Percentiles rank a stretch among this genome's conserved stretches.
Evolutionary conservation across 1,284 basidiomycete genomes (phyloP).

Genomic region (Cutaneotrichosporon daszewskae): DNA sequence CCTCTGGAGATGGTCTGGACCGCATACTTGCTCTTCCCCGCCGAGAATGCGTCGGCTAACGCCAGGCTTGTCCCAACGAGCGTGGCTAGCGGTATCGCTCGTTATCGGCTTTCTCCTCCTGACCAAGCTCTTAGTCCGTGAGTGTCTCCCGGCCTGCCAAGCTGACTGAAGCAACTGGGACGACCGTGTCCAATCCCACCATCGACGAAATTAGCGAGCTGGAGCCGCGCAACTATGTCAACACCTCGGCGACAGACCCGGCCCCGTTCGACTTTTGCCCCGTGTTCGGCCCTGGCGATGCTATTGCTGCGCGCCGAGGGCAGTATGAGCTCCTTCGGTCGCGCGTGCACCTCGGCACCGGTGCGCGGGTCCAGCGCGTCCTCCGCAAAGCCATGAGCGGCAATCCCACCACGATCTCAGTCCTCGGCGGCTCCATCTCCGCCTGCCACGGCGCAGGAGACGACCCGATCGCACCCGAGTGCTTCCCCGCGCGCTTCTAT

Average conservation of each 20-base stretch:
- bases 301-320: conserved; percentile 70
- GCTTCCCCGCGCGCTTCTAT: conserved; percentile 87
- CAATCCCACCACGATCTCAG: conserved; percentile 79
- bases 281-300: conserved; percentile 72
- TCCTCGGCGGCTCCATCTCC: conserved; percentile 88
- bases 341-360: conserved; percentile 70
- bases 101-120: conserved; percentile 30
- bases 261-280: conserved; percentile 89
- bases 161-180: not conserved
- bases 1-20: not conserved
- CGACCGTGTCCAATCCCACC: not conserved
- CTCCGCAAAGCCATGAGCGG: conserved; percentile 79
- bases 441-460: conserved; percentile 90
- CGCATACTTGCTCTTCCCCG: not conserved
- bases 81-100: conserved; percentile 29
- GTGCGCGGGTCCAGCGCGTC: conserved; percentile 75
- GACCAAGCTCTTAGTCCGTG: conserved; percentile 32
- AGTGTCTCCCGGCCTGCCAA: conserved; percentile 10
- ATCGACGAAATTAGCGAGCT: conserved; percentile 20
- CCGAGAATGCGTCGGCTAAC: conserved; percentile 3
- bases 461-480: conserved; percentile 74
- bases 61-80: conserved; percentile 32
- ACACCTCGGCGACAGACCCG: conserved; percentile 51
- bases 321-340: conserved; percentile 68
- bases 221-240: conserved; percentile 48